These are phyloP conservation scores for Exophiala viscosa DNA, from an alignment of 2,329 filamentous ascomycete species.

Conservation along the genomic window DNA sequence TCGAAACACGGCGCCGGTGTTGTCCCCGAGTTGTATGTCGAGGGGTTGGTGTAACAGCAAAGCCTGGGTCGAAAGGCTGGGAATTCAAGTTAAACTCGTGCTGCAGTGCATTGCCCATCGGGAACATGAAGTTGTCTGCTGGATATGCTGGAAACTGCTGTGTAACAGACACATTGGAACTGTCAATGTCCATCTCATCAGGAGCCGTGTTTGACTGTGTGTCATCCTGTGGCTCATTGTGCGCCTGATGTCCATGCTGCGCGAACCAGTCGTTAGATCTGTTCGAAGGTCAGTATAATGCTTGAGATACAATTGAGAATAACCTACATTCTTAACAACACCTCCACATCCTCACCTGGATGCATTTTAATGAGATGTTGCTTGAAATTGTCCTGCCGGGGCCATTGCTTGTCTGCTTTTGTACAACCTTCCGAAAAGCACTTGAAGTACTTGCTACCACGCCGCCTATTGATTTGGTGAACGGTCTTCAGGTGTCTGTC, in stretches of 20 bases:
- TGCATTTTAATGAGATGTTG: constrained; percentile 73
- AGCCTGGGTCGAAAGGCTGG: neutral
- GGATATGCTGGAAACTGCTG: neutral
- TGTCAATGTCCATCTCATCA: neutral
- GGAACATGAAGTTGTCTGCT: neutral
- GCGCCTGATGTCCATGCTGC: constrained; percentile 2
- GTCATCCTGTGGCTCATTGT: neutral
- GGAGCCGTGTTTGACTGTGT: neutral
- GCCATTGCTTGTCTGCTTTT: constrained; percentile 67
- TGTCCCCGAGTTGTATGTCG: neutral
- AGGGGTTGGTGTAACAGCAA: neutral
- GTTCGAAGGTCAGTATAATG: constrained; percentile 10
- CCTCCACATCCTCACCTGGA: constrained; percentile 39
- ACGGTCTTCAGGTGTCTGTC: constrained; percentile 72
- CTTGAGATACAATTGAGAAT: neutral
- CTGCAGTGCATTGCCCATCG: neutral
- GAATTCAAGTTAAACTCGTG: constrained; percentile 2
- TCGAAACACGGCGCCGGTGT: constrained; percentile 5
- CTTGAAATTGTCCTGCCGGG: constrained; percentile 80
- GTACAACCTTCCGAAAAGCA: constrained; percentile 59
- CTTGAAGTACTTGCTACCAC: constrained; percentile 50
- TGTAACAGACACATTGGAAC: neutral
- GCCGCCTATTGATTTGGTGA: constrained; percentile 50
- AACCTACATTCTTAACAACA: constrained; percentile 48
- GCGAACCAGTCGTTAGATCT: constrained; percentile 39